Evolutionary conservation across 768 basidiomycete species (phyloP).

Genomic region (Termitomyces titanicus): DNA sequence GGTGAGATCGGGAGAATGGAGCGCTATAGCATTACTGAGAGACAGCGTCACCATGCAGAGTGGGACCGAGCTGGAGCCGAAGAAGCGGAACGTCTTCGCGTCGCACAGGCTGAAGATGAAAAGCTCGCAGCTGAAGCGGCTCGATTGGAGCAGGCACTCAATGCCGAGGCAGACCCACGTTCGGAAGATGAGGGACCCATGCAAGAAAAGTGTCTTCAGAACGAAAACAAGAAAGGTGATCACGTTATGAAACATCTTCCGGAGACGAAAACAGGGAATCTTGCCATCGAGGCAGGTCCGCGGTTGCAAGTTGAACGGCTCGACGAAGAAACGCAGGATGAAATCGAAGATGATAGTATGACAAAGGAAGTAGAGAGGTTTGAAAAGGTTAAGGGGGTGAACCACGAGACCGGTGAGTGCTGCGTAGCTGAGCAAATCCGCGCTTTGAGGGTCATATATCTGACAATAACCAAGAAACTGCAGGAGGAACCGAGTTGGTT

Average conservation of each 20-base stretch:
- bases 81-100: conserved; percentile 29
- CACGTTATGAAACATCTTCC: not conserved
- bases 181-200: not conserved
- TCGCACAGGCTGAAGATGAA: conserved; percentile 26
- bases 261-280: not conserved
- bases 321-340: not conserved
- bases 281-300: not conserved
- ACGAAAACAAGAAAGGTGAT: too few relatives aligned
- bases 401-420: not conserved
- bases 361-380: not conserved
- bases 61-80: conserved; percentile 32
- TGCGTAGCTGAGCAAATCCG: not conserved
- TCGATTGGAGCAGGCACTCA: conserved; percentile 16
- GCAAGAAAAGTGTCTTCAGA: not conserved
- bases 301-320: not conserved
- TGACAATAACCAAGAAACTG: not conserved
- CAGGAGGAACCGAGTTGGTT: not conserved
- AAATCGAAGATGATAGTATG: not conserved
- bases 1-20: conserved; percentile 39
- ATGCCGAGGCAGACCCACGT: conserved; percentile 17
- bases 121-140: conserved; percentile 17
- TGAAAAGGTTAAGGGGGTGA: not conserved
- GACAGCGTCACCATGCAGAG: conserved; percentile 31
- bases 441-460: too few relatives aligned
- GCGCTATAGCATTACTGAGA: conserved; percentile 29